Base-by-base conservation (phyloP, 352 stramenopile genomes). In the Globisporangium barbulae region DNA sequence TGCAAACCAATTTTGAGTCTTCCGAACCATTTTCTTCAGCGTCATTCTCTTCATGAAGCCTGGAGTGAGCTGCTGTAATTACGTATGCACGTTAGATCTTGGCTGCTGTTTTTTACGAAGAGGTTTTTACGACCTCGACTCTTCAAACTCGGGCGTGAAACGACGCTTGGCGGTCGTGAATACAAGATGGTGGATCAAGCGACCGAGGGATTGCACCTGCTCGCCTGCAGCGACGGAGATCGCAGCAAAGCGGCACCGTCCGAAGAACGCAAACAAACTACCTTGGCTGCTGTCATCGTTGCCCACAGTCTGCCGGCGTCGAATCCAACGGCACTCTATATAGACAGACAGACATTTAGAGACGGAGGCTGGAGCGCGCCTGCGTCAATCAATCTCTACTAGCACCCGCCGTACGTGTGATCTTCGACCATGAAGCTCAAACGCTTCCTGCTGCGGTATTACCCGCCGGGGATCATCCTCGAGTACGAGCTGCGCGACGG, bases 401-500 rank as follows among this genome's bases (percentile, higher is more conserved):
- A 21, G 48, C 30, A 5, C 5, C 12, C 19, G 15, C n/a, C 19
- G 9, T 21, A 37, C 31, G 31, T 37, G 31, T 10, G 31, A 37
- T 3, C 31, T 37, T 35, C 5, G 31, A 37, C 44, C 53, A 98
- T 98, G 95, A 98, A 98, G 79, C 82, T 98, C 30, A 98, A 98
- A 78, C 79, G 94, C 47, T 98, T 98, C 68, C 69, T 98, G 66
- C 75, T 98, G 64, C 78, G 95, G 56, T 98, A 98, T 76, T 98
- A 98, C 68, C 94, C 95, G 60, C 94, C 94, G 37, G 90, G 94
- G 10, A 98, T 98, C 73, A 98, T 98, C 65, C 83, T 98, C 63
- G 95, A 98, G 76, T 98, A 98, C 72, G 94, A 98, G 68, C 70
- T 97, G 41, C 83, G 92, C 42, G 94, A 98, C 73, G 93, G 90